These are phyloP conservation scores for Salix viminalis DNA, from an alignment of 345 rosid species.

Conservation along the genomic window DNA sequence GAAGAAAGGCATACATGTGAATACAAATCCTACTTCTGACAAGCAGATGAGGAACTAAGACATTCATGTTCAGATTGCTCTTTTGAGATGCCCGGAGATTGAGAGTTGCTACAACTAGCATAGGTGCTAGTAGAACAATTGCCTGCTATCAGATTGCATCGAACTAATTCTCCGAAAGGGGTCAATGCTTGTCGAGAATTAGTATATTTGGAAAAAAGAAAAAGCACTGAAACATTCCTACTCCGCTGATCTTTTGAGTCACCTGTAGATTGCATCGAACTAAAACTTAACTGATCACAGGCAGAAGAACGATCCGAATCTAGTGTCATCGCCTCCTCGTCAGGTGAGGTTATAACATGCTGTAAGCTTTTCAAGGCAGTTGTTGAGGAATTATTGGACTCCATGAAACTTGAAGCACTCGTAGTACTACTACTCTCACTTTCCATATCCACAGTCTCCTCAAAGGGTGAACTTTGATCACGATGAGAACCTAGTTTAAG, in stretches of 20 bases:
- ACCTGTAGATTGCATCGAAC: slow-evolving; percentile 6
- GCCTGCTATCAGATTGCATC: not conserved
- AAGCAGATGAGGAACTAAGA: slow-evolving; percentile 8
- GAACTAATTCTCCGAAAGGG: not conserved
- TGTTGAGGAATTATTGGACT: slow-evolving; percentile 4
- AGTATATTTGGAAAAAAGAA: slow-evolving; percentile 55
- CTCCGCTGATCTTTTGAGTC: slow-evolving; percentile 12
- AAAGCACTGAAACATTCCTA: slow-evolving; percentile 32
- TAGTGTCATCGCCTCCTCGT: slow-evolving; percentile 7
- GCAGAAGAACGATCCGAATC: slow-evolving; percentile 20
- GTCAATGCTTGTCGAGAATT: slow-evolving; percentile 16
- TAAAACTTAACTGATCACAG: slow-evolving; percentile 9
- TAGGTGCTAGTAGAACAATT: slow-evolving; percentile 7
- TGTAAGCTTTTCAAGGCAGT: not conserved
- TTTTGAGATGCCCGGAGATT: slow-evolving; percentile 12
- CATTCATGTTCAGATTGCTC: slow-evolving; percentile 9
- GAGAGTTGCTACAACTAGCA: slow-evolving; percentile 10
- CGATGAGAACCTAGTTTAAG: slow-evolving; percentile 66
- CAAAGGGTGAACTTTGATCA: slow-evolving; percentile 7
- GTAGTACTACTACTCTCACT: slow-evolving; percentile 15
- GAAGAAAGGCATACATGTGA: not conserved
- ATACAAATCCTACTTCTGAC: slow-evolving; percentile 2
- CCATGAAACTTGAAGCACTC: slow-evolving; percentile 11
- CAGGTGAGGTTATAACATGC: not conserved
- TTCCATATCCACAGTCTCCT: slow-evolving; percentile 14